A percentile compares a stretch with the other conserved stretches of the same genome.
phyloP scores from a whole-genome alignment of 2,329 filamentous ascomycete genomes.

The Ophiostoma tasmaniense region DNA sequence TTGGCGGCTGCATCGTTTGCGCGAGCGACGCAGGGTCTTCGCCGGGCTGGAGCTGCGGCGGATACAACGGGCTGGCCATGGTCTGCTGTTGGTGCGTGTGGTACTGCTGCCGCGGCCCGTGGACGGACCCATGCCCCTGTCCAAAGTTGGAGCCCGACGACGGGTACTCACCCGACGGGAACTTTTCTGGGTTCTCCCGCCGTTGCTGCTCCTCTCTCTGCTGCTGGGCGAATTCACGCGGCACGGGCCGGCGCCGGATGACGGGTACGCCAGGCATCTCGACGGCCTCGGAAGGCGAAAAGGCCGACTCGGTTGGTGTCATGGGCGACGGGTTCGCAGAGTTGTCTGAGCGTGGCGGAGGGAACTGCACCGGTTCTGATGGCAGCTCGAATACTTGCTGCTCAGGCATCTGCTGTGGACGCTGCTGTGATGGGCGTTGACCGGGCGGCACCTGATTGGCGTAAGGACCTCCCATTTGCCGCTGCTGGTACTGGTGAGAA shows the following conservation, averaged over 20 bases:
- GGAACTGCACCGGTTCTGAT: neutral
- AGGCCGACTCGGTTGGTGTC: neutral
- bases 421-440: neutral
- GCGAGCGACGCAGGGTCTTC: conserved; percentile 23
- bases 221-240: conserved; percentile 8
- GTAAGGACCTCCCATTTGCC: neutral
- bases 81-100: conserved; percentile 25
- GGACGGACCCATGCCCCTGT: neutral
- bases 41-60: conserved; percentile 41
- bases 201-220: conserved; percentile 13
- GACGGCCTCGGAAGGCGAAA: neutral
- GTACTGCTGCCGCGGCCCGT: conserved; percentile 14
- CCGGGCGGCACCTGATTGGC: neutral
- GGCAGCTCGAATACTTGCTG: conserved; percentile 11
- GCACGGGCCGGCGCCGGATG: conserved; percentile 15
- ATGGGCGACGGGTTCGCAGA: neutral
- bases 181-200: conserved; percentile 12
- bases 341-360: neutral
- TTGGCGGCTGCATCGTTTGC: neutral
- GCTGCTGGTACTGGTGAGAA: neutral
- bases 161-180: neutral
- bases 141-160: neutral
- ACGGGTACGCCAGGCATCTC: conserved; percentile 11
- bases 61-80: conserved; percentile 44
- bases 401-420: neutral